These are phyloP conservation scores for Apocynum venetum DNA, from an alignment of 257 asterid species.

Conservation along the genomic window DNA sequence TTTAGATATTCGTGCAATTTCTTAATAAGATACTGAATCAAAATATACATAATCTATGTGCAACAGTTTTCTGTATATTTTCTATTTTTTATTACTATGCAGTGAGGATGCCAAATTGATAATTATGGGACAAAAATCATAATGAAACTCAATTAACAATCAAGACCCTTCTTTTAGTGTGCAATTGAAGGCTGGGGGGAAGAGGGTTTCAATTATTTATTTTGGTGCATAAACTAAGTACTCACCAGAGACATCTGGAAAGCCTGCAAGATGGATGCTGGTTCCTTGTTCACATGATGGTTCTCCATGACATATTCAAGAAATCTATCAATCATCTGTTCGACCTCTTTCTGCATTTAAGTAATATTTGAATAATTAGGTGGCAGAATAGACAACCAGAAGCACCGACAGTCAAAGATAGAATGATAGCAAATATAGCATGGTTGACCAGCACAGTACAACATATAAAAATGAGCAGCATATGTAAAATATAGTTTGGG, in stretches of 20 bases:
- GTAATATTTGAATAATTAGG: background rate
- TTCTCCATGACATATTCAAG: constrained; percentile 67
- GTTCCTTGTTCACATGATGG: constrained; percentile 52
- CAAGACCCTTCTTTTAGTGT: background rate
- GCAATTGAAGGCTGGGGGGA: background rate
- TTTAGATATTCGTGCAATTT: no score
- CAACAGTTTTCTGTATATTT: background rate
- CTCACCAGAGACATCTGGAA: constrained; percentile 81
- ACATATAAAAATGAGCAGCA: background rate
- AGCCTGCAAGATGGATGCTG: constrained; percentile 58
- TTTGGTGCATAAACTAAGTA: constrained; percentile 19
- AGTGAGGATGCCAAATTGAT: background rate
- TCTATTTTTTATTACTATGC: background rate
- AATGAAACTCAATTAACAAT: background rate
- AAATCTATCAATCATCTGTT: constrained; percentile 34
- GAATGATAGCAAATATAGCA: background rate
- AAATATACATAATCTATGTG: background rate
- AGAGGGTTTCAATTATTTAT: background rate
- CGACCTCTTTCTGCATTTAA: constrained; percentile 63
- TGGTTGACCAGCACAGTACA: background rate
- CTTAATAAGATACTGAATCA: no score
- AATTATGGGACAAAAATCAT: background rate
- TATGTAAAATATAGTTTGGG: background rate
- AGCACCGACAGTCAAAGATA: background rate
- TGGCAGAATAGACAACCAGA: background rate